Evolutionary conservation across 1,284 basidiomycete genomes (phyloP).

Genomic region (Dichomitus squalens): DNA sequence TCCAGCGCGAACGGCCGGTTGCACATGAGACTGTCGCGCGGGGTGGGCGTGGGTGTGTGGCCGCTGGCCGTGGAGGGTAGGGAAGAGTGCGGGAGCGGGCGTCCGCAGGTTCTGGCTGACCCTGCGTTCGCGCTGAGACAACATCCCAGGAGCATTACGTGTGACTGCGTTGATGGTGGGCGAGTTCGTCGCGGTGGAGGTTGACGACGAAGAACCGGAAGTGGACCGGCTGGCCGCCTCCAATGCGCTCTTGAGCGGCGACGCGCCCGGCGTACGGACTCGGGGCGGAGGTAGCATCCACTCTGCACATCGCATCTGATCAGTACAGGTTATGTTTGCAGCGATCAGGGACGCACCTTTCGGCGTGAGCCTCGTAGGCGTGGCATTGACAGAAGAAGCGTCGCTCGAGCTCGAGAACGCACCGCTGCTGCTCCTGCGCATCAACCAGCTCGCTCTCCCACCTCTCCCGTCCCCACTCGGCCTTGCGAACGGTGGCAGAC

Average conservation of each 20-base stretch:
- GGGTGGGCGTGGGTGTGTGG: conserved; percentile 30
- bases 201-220: conserved; percentile 51
- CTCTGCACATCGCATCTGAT: conserved; percentile 37
- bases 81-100: conserved; percentile 14
- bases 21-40: conserved; percentile 22
- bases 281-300: conserved; percentile 52
- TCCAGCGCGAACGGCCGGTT: conserved; percentile 15
- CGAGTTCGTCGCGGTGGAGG: conserved; percentile 28
- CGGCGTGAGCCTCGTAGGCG: conserved; percentile 57
- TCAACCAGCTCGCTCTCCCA: conserved; percentile 55
- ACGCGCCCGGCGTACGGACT: conserved; percentile 41
- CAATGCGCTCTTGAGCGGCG: conserved; percentile 45
- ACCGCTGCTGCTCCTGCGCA: conserved; percentile 76
- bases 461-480: conserved; percentile 25
- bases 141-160: conserved; percentile 19
- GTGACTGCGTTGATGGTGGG: conserved; percentile 30
- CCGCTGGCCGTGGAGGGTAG: conserved; percentile 13
- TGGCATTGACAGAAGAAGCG: conserved; percentile 50
- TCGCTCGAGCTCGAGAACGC: conserved; percentile 76
- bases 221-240: conserved; percentile 49
- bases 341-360: conserved; percentile 37
- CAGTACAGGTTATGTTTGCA: background rate
- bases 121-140: conserved; percentile 16
- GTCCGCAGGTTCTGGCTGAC: conserved; percentile 24
- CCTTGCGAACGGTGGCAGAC: conserved; percentile 25